These are phyloP conservation scores for Capronia coronata DNA, from an alignment of 2,329 filamentous ascomycete genomes.

Conservation along the genomic window DNA sequence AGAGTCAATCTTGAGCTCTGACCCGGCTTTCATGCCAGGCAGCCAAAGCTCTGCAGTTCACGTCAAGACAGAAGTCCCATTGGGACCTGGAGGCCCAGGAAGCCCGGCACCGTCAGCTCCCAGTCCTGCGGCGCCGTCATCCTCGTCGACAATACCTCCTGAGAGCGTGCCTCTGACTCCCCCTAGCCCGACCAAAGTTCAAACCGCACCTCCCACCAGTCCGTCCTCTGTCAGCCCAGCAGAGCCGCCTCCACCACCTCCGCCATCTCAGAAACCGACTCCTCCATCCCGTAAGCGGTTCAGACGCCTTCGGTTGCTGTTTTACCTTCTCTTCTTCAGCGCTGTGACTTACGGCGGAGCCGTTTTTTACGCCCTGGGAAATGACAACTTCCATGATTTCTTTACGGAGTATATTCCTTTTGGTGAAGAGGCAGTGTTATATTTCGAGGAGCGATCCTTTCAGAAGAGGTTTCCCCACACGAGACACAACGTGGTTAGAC, in stretches of 20 bases:
- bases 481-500: slow-evolving; percentile 46
- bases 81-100: slow-evolving; percentile 23
- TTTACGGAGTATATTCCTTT: slow-evolving; percentile 96
- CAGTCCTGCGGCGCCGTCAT: slow-evolving; percentile 33
- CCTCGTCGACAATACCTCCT: slow-evolving; percentile 44
- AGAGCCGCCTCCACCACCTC: slow-evolving; percentile 31
- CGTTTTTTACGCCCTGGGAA: slow-evolving; percentile 86
- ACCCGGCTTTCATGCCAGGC: slow-evolving; percentile 22
- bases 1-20: slow-evolving; percentile 25
- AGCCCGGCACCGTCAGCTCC: slow-evolving; percentile 26
- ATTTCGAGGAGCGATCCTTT: slow-evolving; percentile 93
- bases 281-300: slow-evolving; percentile 53
- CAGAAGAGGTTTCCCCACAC: slow-evolving; percentile 69
- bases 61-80: slow-evolving; percentile 22
- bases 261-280: slow-evolving; percentile 36
- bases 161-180: slow-evolving; percentile 44
- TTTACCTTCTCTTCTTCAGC: slow-evolving; percentile 69
- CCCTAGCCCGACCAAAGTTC: slow-evolving; percentile 34
- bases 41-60: slow-evolving; percentile 14
- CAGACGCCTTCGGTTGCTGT: slow-evolving; percentile 67
- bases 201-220: slow-evolving; percentile 35
- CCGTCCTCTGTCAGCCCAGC: slow-evolving; percentile 29
- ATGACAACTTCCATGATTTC: slow-evolving; percentile 98
- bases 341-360: slow-evolving; percentile 77
- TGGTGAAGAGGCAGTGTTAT: slow-evolving; percentile 88